phyloP scores from a whole-genome alignment of 2,329 filamentous ascomycete species.

The Beauveria asiatica region DNA sequence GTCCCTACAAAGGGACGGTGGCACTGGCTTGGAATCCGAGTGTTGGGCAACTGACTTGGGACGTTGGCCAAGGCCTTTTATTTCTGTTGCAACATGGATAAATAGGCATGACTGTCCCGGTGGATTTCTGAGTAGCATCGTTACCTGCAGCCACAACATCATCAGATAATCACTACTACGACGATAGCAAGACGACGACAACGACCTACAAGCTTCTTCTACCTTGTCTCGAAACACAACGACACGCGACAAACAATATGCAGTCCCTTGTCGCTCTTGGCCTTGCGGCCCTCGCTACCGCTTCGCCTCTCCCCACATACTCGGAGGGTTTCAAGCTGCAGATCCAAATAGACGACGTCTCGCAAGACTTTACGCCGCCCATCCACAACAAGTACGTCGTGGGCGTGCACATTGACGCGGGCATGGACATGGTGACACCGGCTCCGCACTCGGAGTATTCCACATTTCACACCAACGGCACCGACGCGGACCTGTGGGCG shows the following conservation, averaged over 20 bases:
- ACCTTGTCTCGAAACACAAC: not conserved
- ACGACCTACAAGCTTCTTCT: not conserved
- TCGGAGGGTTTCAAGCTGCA: not conserved
- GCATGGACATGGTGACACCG: conserved; percentile 2
- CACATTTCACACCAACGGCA: conserved; percentile 4
- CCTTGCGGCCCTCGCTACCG: not conserved
- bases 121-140: not conserved
- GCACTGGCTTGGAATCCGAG: not conserved
- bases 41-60: not conserved
- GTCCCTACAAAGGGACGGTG: not conserved
- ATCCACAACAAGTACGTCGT: not conserved
- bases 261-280: not conserved
- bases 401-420: not conserved
- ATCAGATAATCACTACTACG: not conserved
- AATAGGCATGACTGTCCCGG: not conserved
- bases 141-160: not conserved
- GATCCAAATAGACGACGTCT: not conserved
- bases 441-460: not conserved
- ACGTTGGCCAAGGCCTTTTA: not conserved
- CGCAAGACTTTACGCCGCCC: not conserved
- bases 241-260: not conserved
- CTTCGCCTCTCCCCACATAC: not conserved
- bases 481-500: not conserved
- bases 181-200: not conserved
- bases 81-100: not conserved